Conservation (phyloP, 768 basidiomycete genomes). For the Leccinum rimulosum region DNA sequence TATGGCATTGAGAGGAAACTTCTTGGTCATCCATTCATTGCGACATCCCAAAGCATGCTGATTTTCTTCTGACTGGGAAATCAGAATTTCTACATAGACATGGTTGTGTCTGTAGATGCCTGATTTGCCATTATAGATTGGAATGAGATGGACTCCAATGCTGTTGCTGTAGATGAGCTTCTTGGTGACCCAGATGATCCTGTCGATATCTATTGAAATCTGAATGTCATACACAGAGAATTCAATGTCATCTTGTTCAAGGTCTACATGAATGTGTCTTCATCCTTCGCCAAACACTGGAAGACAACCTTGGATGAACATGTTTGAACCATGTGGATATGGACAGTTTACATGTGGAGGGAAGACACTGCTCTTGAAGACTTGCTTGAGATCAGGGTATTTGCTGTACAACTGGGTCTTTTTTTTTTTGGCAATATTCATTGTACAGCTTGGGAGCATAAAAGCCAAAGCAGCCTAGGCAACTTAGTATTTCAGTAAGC, state of each 20-base stretch:
- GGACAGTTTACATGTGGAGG: too few relatives aligned
- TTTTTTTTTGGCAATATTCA: too few relatives aligned
- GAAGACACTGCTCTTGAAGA: too few relatives aligned
- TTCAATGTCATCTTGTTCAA: not conserved
- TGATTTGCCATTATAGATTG: not conserved
- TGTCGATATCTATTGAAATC: conserved; percentile 6
- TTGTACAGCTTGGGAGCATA: too few relatives aligned
- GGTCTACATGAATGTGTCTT: not conserved
- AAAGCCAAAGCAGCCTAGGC: too few relatives aligned
- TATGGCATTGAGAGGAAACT: conserved; percentile 4
- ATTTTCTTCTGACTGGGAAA: conserved; percentile 9
- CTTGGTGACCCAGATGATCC: conserved; percentile 4
- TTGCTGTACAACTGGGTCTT: too few relatives aligned
- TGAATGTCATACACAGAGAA: not conserved
- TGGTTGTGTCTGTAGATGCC: conserved; percentile 16
- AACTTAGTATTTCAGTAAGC: too few relatives aligned
- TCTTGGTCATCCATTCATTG: conserved; percentile 10
- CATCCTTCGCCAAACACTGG: not conserved
- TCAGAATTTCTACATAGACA: conserved; percentile 9
- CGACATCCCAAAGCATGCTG: not conserved
- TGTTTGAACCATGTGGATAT: not conserved
- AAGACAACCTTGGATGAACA: not conserved
- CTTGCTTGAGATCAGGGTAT: too few relatives aligned
- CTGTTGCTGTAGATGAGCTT: too few relatives aligned
- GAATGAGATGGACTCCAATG: too few relatives aligned